These are phyloP conservation scores for Amanita subjunquillea DNA, from an alignment of 768 basidiomycete genomes.

Conservation along the genomic window DNA sequence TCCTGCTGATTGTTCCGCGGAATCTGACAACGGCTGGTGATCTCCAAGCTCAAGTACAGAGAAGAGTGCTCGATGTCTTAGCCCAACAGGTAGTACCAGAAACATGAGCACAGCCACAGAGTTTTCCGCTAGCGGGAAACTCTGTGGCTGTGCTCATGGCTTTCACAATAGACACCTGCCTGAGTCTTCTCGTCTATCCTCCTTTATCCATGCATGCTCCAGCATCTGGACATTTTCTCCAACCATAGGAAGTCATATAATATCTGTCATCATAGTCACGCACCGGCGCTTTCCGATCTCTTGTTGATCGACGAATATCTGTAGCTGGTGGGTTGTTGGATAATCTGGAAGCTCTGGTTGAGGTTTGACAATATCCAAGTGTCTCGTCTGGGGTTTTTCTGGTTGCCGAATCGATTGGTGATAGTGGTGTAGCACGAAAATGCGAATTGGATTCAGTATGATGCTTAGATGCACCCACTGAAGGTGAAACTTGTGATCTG, in stretches of 20 bases:
- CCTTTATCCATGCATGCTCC: too few relatives aligned
- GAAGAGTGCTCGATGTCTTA: constrained; percentile 78
- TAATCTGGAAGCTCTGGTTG: not conserved
- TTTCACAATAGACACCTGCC: too few relatives aligned
- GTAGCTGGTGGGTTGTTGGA: too few relatives aligned
- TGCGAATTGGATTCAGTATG: not conserved
- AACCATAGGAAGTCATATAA: too few relatives aligned
- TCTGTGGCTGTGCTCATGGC: too few relatives aligned
- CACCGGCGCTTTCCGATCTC: too few relatives aligned
- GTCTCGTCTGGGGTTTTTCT: not conserved
- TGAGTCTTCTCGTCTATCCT: too few relatives aligned
- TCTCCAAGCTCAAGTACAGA: constrained; percentile 62
- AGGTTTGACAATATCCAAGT: not conserved
- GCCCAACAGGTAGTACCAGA: constrained; percentile 64
- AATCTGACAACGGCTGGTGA: constrained; percentile 53
- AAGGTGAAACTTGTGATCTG: not conserved
- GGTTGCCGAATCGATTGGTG: not conserved
- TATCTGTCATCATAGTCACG: too few relatives aligned
- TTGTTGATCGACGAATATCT: too few relatives aligned
- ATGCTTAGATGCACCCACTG: not conserved
- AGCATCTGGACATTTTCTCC: too few relatives aligned
- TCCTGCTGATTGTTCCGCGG: constrained; percentile 68
- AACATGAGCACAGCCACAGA: constrained; percentile 7
- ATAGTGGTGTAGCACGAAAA: not conserved
- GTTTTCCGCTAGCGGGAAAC: too few relatives aligned